phyloP scores from a whole-genome alignment of 768 basidiomycete genomes.

The Mrakia hoshinonis region DNA sequence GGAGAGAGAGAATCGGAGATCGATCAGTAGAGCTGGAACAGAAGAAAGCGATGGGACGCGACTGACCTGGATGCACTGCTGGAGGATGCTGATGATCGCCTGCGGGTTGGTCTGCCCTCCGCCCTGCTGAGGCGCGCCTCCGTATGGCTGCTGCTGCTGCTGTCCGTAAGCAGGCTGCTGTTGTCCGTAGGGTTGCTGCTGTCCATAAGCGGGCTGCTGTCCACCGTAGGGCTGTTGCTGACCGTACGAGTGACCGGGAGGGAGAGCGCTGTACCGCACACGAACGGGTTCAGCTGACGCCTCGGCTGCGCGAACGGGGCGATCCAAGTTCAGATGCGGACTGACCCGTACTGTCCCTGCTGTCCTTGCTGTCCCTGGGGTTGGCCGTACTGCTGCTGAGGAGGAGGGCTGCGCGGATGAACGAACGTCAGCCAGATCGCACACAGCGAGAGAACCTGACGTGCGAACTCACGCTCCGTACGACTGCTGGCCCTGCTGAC shows the following conservation, averaged over 20 bases:
- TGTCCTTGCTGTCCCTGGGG: neutral
- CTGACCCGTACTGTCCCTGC: no score
- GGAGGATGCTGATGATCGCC: neutral
- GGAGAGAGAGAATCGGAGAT: no score
- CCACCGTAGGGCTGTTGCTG: no score
- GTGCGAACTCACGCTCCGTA: no score
- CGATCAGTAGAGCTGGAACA: no score
- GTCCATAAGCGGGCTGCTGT: no score
- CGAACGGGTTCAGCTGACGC: no score
- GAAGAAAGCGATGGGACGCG: no score
- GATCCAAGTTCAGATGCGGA: no score
- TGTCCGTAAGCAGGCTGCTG: conserved; percentile 7
- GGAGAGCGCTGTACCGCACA: no score
- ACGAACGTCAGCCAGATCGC: neutral
- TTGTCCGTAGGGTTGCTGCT: neutral
- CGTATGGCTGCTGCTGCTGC: neutral
- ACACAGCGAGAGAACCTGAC: no score
- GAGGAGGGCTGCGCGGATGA: conserved; percentile 1
- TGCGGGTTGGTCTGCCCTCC: conserved; percentile 3
- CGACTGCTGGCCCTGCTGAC: neutral
- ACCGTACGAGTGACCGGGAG: conserved; percentile 5
- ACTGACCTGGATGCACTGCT: neutral
- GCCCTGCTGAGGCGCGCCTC: neutral
- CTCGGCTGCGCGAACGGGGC: no score
- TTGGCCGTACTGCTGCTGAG: neutral